Evolutionary conservation across 1,139 yeast genomes (phyloP).

Genomic region (Protomyces gravidus): DNA sequence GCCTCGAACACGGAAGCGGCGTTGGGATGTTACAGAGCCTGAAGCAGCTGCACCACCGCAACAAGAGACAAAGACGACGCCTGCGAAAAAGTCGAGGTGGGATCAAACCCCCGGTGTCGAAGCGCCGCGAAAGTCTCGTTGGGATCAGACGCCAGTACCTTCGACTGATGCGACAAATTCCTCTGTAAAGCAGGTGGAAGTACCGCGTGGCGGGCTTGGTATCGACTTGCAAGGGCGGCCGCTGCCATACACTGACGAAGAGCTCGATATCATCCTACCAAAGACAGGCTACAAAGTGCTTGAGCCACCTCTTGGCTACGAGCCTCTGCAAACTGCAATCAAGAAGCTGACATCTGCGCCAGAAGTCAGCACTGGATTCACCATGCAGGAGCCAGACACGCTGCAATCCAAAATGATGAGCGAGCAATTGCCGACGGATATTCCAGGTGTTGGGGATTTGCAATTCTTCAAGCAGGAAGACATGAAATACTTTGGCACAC

Average conservation of each 20-base stretch:
- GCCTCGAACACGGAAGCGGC: constrained; percentile 35
- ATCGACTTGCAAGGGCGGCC: constrained; percentile 37
- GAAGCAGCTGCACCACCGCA: constrained; percentile 15
- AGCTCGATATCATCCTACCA: constrained; percentile 54
- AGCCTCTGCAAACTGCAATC: constrained; percentile 40
- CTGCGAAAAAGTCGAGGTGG: constrained; percentile 36
- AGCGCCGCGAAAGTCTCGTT: constrained; percentile 34
- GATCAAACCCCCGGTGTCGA: constrained; percentile 35
- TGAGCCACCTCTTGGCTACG: constrained; percentile 50
- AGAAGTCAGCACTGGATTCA: constrained; percentile 40
- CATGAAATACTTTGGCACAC: constrained; percentile 62
- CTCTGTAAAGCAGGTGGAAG: constrained; percentile 33
- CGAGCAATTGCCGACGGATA: constrained; percentile 48
- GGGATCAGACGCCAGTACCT: constrained; percentile 39
- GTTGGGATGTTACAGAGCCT: constrained; percentile 24
- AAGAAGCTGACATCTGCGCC: constrained; percentile 42
- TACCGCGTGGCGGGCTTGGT: constrained; percentile 43
- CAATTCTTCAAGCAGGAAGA: constrained; percentile 70
- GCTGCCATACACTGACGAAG: constrained; percentile 49
- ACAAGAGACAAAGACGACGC: constrained; percentile 23
- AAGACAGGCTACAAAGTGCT: constrained; percentile 49
- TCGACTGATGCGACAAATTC: constrained; percentile 23
- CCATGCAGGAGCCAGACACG: constrained; percentile 39
- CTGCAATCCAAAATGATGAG: constrained; percentile 36
- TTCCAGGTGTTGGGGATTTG: constrained; percentile 62